Percentiles rank a stretch among this genome's conserved stretches.
Evolutionary conservation across 1,139 yeast genomes (phyloP).

Genomic region (Magnusiomyces tetraspermus): DNA sequence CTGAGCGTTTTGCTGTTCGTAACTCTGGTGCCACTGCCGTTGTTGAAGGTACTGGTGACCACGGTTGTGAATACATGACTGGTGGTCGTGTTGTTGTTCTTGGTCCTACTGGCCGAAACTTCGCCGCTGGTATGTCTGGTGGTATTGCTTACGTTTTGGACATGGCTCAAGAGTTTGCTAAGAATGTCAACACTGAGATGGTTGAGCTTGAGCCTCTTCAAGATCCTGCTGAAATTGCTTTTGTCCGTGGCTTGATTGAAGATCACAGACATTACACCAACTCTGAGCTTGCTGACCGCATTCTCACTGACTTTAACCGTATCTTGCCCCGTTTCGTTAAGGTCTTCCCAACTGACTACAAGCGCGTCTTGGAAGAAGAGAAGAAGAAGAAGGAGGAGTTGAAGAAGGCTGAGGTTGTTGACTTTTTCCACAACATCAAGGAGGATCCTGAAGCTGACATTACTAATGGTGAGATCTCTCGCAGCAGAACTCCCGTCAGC

Average conservation of each 20-base stretch:
- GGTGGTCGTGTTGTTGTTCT: conserved; percentile 95
- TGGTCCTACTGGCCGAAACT: conserved; percentile 87
- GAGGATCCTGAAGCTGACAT: conserved; percentile 80
- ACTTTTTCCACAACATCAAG: conserved; percentile 55
- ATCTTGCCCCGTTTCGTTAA: conserved; percentile 83
- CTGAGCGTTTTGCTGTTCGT: conserved; percentile 96
- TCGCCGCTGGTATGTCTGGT: conserved; percentile 99
- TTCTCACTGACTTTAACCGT: conserved; percentile 79
- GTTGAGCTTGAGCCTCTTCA: conserved; percentile 69
- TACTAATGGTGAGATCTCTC: conserved; percentile 68
- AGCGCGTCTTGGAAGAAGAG: conserved; percentile 77
- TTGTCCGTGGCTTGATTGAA: conserved; percentile 84
- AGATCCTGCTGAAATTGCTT: conserved; percentile 90
- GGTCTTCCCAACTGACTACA: conserved; percentile 87
- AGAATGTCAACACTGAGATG: conserved; percentile 71
- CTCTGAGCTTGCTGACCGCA: conserved; percentile 78
- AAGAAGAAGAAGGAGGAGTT: conserved; percentile 59
- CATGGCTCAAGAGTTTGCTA: conserved; percentile 83
- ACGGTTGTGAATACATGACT: conserved; percentile 98
- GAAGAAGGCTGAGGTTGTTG: conserved; percentile 40
- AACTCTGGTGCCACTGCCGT: conserved; percentile 97
- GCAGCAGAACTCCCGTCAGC: conserved; percentile 20
- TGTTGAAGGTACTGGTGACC: conserved; percentile 96
- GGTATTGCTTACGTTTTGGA: conserved; percentile 97
- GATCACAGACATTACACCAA: conserved; percentile 93